Evolutionary conservation across 441 rosid species (phyloP).

Genomic region (Brassica balearica): DNA sequence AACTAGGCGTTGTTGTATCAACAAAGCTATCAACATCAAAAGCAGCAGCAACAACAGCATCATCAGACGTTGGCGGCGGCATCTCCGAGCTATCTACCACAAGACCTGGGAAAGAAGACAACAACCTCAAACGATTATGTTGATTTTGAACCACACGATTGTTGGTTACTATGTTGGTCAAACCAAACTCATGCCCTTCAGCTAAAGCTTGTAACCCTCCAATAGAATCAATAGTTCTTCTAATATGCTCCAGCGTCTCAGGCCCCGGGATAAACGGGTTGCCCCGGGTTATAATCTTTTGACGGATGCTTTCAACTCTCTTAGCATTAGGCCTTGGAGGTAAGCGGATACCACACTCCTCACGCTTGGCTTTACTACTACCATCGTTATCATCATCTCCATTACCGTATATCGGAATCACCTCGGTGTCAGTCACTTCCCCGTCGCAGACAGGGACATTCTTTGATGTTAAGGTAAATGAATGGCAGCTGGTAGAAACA

Average conservation of each 20-base stretch:
- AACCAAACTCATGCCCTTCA: conserved; percentile 42
- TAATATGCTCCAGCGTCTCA: conserved; percentile 49
- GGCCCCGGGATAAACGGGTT: conserved; percentile 45
- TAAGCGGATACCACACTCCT: conserved; percentile 48
- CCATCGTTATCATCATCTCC: conserved; percentile 32
- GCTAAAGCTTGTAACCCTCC: conserved; percentile 42
- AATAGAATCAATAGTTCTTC: conserved; percentile 47
- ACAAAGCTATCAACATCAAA: conserved; percentile 53
- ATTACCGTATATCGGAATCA: conserved; percentile 65
- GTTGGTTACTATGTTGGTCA: conserved; percentile 34
- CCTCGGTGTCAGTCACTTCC: conserved; percentile 54
- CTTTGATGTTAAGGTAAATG: conserved; percentile 55
- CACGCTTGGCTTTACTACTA: conserved; percentile 36
- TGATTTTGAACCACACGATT: not conserved
- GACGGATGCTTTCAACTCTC: conserved; percentile 63
- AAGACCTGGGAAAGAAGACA: conserved; percentile 51
- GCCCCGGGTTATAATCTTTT: conserved; percentile 46
- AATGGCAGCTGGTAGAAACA: conserved; percentile 55
- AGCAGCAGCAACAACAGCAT: conserved; percentile 39
- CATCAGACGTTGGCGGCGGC: not conserved
- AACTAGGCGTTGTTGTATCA: conserved; percentile 33
- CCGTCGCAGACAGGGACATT: conserved; percentile 68
- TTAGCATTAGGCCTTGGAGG: conserved; percentile 67
- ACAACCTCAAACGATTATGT: conserved; percentile 41
- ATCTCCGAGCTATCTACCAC: conserved; percentile 53